Conservation (phyloP, 2,329 filamentous ascomycete species). For the Ascochyta fabae region DNA sequence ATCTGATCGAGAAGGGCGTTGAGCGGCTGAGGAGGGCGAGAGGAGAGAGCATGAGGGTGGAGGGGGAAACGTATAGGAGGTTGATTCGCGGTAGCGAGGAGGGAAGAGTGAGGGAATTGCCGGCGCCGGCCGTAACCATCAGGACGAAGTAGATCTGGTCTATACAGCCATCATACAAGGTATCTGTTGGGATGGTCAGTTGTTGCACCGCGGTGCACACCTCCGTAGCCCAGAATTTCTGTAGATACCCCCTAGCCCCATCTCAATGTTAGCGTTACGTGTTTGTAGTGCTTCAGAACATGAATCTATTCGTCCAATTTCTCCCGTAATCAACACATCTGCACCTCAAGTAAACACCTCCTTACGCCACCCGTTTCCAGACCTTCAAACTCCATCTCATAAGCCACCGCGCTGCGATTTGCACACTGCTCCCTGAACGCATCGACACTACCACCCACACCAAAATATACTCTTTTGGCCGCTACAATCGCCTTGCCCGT, state of each 20-base stretch:
- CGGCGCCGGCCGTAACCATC: constrained; percentile 24
- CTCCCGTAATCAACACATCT: constrained; percentile 36
- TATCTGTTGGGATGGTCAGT: background rate
- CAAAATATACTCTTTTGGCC: constrained; percentile 83
- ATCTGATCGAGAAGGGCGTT: constrained; percentile 74
- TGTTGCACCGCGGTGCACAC: background rate
- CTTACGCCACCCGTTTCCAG: constrained; percentile 52
- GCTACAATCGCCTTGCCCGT: constrained; percentile 70
- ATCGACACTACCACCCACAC: constrained; percentile 81
- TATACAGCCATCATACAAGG: background rate
- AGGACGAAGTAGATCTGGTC: constrained; percentile 6
- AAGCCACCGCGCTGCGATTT: constrained; percentile 52
- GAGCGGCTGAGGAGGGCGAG: constrained; percentile 73
- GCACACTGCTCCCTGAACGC: constrained; percentile 65
- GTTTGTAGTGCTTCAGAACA: too few relatives aligned
- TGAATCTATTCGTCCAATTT: too few relatives aligned
- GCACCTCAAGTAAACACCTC: constrained; percentile 56
- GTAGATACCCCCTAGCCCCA: background rate
- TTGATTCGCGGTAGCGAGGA: constrained; percentile 24
- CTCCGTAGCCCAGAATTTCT: background rate
- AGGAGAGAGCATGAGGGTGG: constrained; percentile 63
- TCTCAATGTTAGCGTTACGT: background rate
- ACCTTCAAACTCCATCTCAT: constrained; percentile 57
- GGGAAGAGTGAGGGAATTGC: constrained; percentile 20
- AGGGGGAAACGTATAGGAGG: constrained; percentile 58